Evolutionary conservation across 805 yeast species (phyloP), one percentile per base, ranked within the genome.

Genomic region (Metschnikowia colocasiae): DNA sequence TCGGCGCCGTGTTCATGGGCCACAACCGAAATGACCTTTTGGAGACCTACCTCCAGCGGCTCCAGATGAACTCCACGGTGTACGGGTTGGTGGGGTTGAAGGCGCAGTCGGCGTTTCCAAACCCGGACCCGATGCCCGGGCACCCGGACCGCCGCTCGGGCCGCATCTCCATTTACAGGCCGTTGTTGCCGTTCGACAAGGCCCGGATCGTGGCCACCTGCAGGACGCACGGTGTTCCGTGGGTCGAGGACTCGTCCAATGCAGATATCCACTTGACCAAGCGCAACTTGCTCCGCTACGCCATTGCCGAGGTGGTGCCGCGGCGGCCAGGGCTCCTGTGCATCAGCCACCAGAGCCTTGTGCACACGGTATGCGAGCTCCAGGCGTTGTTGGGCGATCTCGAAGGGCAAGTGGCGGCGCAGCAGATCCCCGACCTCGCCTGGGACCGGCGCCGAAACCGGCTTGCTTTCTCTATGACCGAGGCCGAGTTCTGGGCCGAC

Each of bases 171-270:
- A 75, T 42, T 23, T 69, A 32, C 8, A 59, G 91, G 16, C 95
- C 95, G 1, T 59, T 86, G 42, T 63, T 85, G 22, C 60, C 53
- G 0, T 57, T 71, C 16, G 41, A 57, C 0, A 87, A 87, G 56
- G 10, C 49, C 0, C 69, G 72, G 1, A 66, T 85, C 2, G 62
- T 70, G 5, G 58, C 68, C 0, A 76, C 78, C 10, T 84, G 90
- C 45, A 34, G 45, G 8, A 40, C 45, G 0, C 59, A 71, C 18
- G 46, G 54, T 1, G 52, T 86, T 0, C 41, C 50, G 0, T 87
- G 94, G 92, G 80, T 82, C 58, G 91, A 86, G 56, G 95, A 87
- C 56, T 58, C 65, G 2, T 81, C 92, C 0, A 87, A 87, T 53
- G 56, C 58, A 2, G 81, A 83, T 53, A 64, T 73, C 2, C 55